Conservation (phyloP, 2,329 filamentous ascomycete genomes). For the Capronia coronata region DNA sequence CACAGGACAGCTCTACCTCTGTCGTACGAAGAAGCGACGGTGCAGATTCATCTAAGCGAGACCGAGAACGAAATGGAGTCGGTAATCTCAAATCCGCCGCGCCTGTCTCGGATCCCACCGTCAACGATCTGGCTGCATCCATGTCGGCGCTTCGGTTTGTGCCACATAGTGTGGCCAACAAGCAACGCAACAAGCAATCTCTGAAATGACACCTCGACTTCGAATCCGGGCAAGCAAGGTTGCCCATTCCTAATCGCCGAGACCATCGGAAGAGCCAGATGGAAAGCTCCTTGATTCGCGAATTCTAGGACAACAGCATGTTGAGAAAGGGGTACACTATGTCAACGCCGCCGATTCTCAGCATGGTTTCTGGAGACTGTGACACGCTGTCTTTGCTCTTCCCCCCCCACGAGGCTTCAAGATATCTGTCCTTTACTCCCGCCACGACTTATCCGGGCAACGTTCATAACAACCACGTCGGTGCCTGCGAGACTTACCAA, state of each 20-base stretch:
- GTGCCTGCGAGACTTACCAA: constrained; percentile 32
- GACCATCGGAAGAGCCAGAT: not conserved
- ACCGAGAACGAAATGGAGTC: not conserved
- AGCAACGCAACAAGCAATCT: constrained; percentile 22
- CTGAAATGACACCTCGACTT: not conserved
- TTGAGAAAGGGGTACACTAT: too few species aligned
- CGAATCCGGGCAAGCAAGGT: not conserved
- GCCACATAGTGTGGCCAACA: constrained; percentile 37
- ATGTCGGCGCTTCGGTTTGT: constrained; percentile 43
- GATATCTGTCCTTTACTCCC: too few species aligned
- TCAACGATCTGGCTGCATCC: constrained; percentile 38
- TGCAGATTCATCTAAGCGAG: not conserved
- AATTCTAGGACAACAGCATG: too few species aligned
- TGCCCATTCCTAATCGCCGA: not conserved
- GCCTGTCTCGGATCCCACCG: constrained; percentile 29
- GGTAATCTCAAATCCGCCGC: constrained; percentile 11
- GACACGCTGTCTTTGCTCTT: too few species aligned
- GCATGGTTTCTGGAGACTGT: too few species aligned
- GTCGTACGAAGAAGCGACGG: constrained; percentile 1
- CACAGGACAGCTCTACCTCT: not conserved
- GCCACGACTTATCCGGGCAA: too few species aligned
- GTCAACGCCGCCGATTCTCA: too few species aligned
- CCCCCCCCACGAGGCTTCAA: too few species aligned
- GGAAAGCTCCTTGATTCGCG: not conserved
- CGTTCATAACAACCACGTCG: constrained; percentile 29